These are phyloP conservation scores for Ceratobasidium papillatum DNA, from an alignment of 1,284 basidiomycete species.

Conservation along the genomic window DNA sequence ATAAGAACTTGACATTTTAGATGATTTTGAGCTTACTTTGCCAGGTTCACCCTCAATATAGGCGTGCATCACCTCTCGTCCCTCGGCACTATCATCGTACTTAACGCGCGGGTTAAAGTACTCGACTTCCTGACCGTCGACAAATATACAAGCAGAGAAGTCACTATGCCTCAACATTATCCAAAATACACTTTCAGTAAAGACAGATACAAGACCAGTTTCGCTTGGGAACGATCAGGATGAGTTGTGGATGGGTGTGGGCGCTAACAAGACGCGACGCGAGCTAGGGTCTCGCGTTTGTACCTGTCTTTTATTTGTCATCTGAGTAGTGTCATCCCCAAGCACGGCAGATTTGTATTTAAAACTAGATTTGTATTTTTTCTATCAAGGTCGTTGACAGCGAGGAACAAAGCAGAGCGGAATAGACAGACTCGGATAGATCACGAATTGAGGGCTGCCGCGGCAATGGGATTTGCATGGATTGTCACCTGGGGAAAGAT, in stretches of 20 bases:
- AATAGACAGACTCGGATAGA: neutral
- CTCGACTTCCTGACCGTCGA: constrained; percentile 25
- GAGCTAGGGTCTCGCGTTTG: constrained; percentile 10
- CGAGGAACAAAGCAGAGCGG: neutral
- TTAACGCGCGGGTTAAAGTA: constrained; percentile 22
- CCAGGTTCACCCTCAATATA: constrained; percentile 30
- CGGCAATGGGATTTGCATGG: constrained; percentile 94
- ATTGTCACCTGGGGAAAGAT: constrained; percentile 74
- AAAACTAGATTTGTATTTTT: neutral
- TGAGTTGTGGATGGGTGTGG: neutral
- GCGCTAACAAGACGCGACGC: constrained; percentile 23
- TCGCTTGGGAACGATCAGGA: neutral
- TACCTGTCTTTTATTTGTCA: constrained; percentile 4
- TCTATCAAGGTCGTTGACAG: neutral
- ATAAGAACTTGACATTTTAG: no score
- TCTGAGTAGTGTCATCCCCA: neutral
- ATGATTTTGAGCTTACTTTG: no score
- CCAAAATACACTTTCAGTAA: neutral
- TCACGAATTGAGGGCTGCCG: constrained; percentile 54
- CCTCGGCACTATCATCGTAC: constrained; percentile 26
- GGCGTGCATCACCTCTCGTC: constrained; percentile 25
- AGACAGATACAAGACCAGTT: neutral
- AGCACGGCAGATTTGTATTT: neutral
- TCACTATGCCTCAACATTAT: constrained; percentile 11
- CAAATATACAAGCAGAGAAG: constrained; percentile 33